Evolutionary conservation across 2,329 filamentous ascomycete genomes (phyloP).

Genomic region (Colletotrichum sp.): DNA sequence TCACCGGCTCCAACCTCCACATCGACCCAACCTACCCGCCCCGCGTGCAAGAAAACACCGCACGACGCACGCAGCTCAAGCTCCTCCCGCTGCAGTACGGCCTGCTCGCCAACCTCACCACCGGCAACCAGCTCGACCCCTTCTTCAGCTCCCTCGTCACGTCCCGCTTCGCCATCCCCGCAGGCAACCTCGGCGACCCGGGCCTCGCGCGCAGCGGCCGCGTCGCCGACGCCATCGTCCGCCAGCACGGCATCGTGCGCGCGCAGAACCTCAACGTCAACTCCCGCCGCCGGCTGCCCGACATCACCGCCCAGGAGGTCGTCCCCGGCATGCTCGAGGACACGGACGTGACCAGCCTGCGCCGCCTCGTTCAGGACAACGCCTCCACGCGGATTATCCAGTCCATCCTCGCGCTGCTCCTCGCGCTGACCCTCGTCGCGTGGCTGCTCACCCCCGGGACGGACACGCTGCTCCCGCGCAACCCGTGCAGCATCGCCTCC

Average conservation of each 20-base stretch:
- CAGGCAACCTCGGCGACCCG: conserved; percentile 25
- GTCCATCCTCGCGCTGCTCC: conserved; percentile 30
- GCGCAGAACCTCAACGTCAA: conserved; percentile 35
- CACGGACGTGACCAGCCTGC: conserved; percentile 15
- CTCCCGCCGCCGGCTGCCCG: conserved; percentile 18
- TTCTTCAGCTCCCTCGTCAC: conserved; percentile 39
- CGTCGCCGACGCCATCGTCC: conserved; percentile 34
- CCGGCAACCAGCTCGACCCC: conserved; percentile 31
- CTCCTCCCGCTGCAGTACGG: conserved; percentile 32
- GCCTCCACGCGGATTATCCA: conserved; percentile 37
- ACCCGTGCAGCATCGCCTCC: conserved; percentile 39
- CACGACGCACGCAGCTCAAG: conserved; percentile 21
- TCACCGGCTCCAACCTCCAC: conserved; percentile 26
- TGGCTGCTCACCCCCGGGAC: conserved; percentile 31
- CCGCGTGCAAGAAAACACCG: conserved; percentile 25
- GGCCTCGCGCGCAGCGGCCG: conserved; percentile 13
- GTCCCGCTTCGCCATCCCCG: conserved; percentile 35
- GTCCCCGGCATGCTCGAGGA: conserved; percentile 17
- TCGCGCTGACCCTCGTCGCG: conserved; percentile 28
- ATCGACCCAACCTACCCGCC: conserved; percentile 34
- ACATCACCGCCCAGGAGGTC: background rate
- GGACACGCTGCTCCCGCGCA: conserved; percentile 28
- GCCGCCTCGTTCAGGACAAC: conserved; percentile 31
- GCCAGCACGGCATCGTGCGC: conserved; percentile 39
- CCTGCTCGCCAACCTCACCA: conserved; percentile 28